Evolutionary conservation across 441 rosid genomes (phyloP), one percentile per base, ranked within the genome.

Genomic region (Erodium trifolium): DNA sequence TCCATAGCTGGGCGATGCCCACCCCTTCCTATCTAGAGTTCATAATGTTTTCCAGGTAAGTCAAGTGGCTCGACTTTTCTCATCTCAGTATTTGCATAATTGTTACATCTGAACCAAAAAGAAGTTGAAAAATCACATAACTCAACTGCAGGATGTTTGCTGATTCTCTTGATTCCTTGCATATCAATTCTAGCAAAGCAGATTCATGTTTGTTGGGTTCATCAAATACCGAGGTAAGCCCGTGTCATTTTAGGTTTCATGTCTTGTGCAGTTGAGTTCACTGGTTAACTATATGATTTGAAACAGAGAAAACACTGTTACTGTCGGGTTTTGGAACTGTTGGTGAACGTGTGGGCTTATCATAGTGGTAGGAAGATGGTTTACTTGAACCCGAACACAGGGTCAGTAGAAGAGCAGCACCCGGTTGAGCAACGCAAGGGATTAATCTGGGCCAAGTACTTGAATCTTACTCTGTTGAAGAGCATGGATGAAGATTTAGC

Each of bases 1-100:
- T 92, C 73, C 96, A 95, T 76, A 80, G 96, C 73, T 95, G 99
- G 99, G 95, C 88, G 78, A 92, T 95, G 98, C 99, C 96, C 69
- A 95, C 99, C 64, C 86, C 97, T 72, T 92, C 97, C 66, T 92
- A 90, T 78, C 81, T 95, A 63, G 97, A 95, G 79, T 95, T 89
- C 74, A 68, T 88, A 55, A 92, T 89, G 97, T 95, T 95, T 78
- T 84, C 99, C 67, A 75, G 97, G 99, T 87, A 79, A 78, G 68
- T 59, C 43, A 14, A 10, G 11, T 13, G 31, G 47, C 39, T 29
- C 45, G 23, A 67, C 34, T 1, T 45, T 11, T 65, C 39, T 47
- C 47, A 12, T 19, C 11, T 27, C 31, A 27, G 34, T 62, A 9
- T n/a, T 23, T 11, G 31, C 9, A 23, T 60, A 60, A 23, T 2